Conservation (phyloP, 164 flowering plant species). For the Amborella trichopoda region DNA sequence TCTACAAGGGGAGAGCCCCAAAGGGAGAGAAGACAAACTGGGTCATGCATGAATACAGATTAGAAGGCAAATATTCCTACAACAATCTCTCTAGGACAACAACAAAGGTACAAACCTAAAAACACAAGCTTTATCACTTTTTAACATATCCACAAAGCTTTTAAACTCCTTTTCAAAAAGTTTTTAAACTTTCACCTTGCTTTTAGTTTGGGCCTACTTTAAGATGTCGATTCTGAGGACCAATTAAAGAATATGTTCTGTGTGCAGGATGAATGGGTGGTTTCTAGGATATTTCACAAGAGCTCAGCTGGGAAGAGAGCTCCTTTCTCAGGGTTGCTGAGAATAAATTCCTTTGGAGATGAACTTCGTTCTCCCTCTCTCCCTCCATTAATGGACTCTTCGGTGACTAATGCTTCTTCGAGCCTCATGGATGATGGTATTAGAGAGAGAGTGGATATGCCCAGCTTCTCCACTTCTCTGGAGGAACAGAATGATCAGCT, state of each 20-base stretch:
- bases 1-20: constrained; percentile 56
- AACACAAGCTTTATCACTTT: not conserved
- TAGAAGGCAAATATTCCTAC: constrained; percentile 33
- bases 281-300: constrained; percentile 48
- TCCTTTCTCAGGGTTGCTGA: constrained; percentile 13
- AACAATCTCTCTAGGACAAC: constrained; percentile 20
- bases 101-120: constrained; percentile 14
- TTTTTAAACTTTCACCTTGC: not conserved
- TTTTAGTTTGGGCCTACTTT: not conserved
- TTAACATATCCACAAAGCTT: not conserved
- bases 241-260: not conserved
- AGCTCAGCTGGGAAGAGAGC: constrained; percentile 25
- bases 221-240: not conserved
- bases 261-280: constrained; percentile 61
- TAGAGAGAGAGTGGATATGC: constrained; percentile 9
- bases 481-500: constrained; percentile 3
- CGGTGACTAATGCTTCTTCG: constrained; percentile 8
- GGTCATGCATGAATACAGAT: constrained; percentile 56
- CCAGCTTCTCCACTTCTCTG: constrained; percentile 6
- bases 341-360: constrained; percentile 31
- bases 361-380: constrained; percentile 27
- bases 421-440: constrained; percentile 6
- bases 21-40: constrained; percentile 54
- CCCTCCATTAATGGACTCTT: constrained; percentile 41
- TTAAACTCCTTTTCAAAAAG: not conserved